Evolutionary conservation across 805 yeast species (phyloP), one percentile per base, ranked within the genome.

Genomic region (Pichia paraexigua): DNA sequence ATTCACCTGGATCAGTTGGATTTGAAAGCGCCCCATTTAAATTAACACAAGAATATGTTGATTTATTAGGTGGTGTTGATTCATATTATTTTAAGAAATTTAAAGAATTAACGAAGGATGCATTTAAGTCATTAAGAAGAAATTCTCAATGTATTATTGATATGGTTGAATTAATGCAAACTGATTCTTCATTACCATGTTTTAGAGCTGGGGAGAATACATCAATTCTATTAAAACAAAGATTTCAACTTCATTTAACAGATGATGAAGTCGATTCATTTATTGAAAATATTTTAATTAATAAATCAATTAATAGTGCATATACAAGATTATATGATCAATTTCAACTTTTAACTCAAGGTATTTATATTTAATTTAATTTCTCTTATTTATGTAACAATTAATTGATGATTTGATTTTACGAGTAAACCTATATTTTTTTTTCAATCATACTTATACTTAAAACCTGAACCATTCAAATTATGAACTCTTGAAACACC

Each of bases 11-110:
- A 4, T 85, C 96, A 46, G 90, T 94, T 51, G 97, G 97, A 0
- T 91, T 94, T 65, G 99, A 94, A 64, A 95, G 97, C 1, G 97
- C 98, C 1, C 97, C 99, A 1, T 94, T 94, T 74, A 94, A 94
- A 65, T 73, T 94, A 18, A 89, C 98, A 0, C 74, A 75, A 53
- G 99, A 94, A 61, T 94, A 94, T 60, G 80, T 92, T 22, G 97
- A 91, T 32, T 67, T 94, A 5, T 66, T 94, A 58, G 99, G 95
- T 12, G 98, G 98, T 0, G 50, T 75, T 0, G 83, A 80, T 2
- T 79, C 89, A 20, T 77, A 72, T 22, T 69, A 77, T 48, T 94
- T 79, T 68, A 63, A 69, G 41, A 73, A 74, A 49, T 94, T 87
- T 69, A 78, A 78, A 40, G 63, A 72, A 7, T 63, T 88, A 15